Conservation (phyloP, 441 rosid species). For the Mallotus japonicus region DNA sequence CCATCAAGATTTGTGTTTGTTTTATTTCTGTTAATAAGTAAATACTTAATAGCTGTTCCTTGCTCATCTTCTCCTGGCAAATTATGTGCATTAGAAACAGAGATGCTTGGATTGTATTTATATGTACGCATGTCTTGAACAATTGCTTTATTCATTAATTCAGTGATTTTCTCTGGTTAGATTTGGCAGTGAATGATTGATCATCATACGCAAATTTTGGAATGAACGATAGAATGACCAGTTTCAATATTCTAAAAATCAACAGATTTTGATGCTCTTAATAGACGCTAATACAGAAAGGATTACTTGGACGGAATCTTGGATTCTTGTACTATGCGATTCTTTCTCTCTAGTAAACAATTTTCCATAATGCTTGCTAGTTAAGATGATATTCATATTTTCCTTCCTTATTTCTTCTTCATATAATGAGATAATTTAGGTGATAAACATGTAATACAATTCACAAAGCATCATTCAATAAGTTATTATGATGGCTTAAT, state of each 20-base stretch:
- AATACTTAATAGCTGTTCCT: background rate
- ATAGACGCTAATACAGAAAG: background rate
- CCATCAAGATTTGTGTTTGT: constrained; percentile 2
- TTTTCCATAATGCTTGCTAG: background rate
- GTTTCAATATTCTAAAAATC: background rate
- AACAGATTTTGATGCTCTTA: background rate
- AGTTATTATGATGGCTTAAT: background rate
- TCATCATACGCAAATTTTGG: background rate
- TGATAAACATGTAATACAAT: background rate
- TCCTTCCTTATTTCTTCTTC: background rate
- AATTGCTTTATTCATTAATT: background rate
- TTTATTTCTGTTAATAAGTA: background rate
- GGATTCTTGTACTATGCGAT: background rate
- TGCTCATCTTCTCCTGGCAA: background rate
- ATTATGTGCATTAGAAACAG: background rate
- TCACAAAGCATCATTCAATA: background rate
- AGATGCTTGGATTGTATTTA: background rate
- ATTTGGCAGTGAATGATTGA: background rate
- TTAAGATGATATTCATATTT: background rate
- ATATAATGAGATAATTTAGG: background rate
- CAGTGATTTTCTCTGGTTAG: background rate
- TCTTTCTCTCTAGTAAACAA: background rate
- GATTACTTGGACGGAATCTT: background rate
- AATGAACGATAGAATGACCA: background rate
- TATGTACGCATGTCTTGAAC: background rate